phyloP scores from a whole-genome alignment of 192 early-diverging fungal genomes.

The Linderina pennispora region DNA sequence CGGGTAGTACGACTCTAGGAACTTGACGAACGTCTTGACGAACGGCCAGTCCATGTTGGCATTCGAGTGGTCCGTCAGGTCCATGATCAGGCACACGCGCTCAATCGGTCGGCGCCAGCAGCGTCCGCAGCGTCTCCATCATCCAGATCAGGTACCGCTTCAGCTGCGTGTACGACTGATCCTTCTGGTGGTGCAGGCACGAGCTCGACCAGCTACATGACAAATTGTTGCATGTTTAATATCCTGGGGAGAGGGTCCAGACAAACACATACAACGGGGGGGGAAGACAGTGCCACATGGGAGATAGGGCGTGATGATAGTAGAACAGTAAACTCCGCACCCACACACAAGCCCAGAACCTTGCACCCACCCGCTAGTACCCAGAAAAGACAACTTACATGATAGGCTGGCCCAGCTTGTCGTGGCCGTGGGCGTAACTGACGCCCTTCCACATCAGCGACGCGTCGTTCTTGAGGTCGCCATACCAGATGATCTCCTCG shows the following conservation, averaged over 20 bases:
- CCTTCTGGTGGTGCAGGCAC: conserved; percentile 54
- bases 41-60: conserved; percentile 77
- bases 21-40: conserved; percentile 76
- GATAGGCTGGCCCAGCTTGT: conserved; percentile 54
- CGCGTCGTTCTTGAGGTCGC: conserved; percentile 51
- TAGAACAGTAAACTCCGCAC: too few species aligned
- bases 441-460: conserved; percentile 53
- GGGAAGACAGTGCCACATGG: too few species aligned
- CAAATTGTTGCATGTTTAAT: too few species aligned
- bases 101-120: conserved; percentile 65
- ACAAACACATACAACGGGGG: too few species aligned
- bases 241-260: too few species aligned
- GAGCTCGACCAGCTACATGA: conserved; percentile 42
- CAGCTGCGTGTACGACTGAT: conserved; percentile 58
- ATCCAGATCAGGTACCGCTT: conserved; percentile 63
- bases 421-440: conserved; percentile 51
- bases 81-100: conserved; percentile 66
- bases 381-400: too few species aligned
- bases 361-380: too few species aligned
- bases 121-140: conserved; percentile 66
- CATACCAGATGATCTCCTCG: conserved; percentile 51
- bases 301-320: too few species aligned
- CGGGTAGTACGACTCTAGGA: conserved; percentile 88
- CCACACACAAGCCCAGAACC: too few species aligned
- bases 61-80: conserved; percentile 69